phyloP scores from a whole-genome alignment of 2,329 filamentous ascomycete species.

The Cordyceps pruinosa region DNA sequence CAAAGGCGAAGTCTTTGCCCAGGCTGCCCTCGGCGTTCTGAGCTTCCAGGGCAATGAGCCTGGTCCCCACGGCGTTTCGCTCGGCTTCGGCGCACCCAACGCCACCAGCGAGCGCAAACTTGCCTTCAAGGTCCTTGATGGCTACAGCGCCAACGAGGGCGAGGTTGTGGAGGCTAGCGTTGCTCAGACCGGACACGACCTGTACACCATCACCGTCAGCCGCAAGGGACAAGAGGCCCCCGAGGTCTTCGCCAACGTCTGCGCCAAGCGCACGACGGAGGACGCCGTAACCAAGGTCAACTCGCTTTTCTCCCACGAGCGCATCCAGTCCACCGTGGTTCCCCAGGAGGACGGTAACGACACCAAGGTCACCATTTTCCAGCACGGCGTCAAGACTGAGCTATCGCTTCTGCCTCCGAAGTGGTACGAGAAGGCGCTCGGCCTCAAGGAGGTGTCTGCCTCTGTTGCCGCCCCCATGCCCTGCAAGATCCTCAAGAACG shows the following conservation, averaged over 20 bases:
- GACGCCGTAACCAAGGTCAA: constrained; percentile 26
- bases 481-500: constrained; percentile 88
- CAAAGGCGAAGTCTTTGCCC: constrained; percentile 69
- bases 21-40: constrained; percentile 75
- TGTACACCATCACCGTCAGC: constrained; percentile 40
- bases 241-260: constrained; percentile 38
- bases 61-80: constrained; percentile 40
- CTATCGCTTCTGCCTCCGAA: constrained; percentile 53
- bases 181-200: constrained; percentile 39
- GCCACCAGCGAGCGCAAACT: constrained; percentile 40
- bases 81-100: constrained; percentile 47
- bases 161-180: constrained; percentile 50
- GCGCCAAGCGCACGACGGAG: constrained; percentile 30
- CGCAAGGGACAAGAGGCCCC: constrained; percentile 34
- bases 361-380: constrained; percentile 70
- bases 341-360: constrained; percentile 44
- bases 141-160: constrained; percentile 55
- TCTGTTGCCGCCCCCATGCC: constrained; percentile 93
- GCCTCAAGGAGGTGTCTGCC: constrained; percentile 70
- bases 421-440: constrained; percentile 85
- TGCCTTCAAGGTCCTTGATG: constrained; percentile 52
- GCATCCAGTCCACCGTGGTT: constrained; percentile 74
- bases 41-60: constrained; percentile 37
- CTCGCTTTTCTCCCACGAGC: constrained; percentile 70
- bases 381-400: constrained; percentile 54